Base-by-base conservation (phyloP, 2,329 filamentous ascomycete species). In the Xylariaceae sp. region DNA sequence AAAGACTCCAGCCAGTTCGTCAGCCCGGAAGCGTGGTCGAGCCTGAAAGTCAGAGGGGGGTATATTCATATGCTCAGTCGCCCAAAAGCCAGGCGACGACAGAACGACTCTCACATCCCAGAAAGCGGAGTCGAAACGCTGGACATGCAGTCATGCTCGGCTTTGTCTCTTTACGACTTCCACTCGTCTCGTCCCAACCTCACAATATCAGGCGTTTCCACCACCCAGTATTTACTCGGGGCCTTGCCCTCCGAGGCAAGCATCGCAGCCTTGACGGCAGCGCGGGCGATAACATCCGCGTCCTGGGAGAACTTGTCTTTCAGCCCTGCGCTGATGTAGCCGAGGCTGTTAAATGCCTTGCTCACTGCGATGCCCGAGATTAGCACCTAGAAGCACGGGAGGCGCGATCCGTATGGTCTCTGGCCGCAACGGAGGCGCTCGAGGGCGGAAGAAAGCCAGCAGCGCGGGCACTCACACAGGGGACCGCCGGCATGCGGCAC, bases 221-320 rank as follows among this genome's bases (percentile, higher is more conserved):
- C 15, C 8, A 75, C 49, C 80, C 80, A 84, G 40, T 56, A 74
- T 65, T 68, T 76, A 56, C 52, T 65, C 35, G 66, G 70, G n/a
- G 70, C 72, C 58, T 71, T 74, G 37, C 74, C 75, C 57, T 74
- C 65, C 39, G 65, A 65, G 1, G 74, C 77, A 32, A 80, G 55
- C 44, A 72, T 51, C 7, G 66, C 71, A 2, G 80, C 82, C 32
- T 61, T 63, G 3, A 83, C 72, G 3, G 79, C 79, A 10, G 82
- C 81, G 42, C 69, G 68, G 3, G 66, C 83, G 59, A 94, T 86
- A 21, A 82, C 73, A 36, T 79, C 72, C 5, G 75, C 77, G 32
- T 92, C 84, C 62, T 92, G 83, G 2, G 77, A 83, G 58, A 84
- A 70, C 5, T 56, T 60, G 51, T 94, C 77, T 61, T 77, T 77